A percentile compares a stretch with the other conserved stretches of the same genome.
Conservation (phyloP, 176 grass and related monocot genomes). For the Otatea glauca region DNA sequence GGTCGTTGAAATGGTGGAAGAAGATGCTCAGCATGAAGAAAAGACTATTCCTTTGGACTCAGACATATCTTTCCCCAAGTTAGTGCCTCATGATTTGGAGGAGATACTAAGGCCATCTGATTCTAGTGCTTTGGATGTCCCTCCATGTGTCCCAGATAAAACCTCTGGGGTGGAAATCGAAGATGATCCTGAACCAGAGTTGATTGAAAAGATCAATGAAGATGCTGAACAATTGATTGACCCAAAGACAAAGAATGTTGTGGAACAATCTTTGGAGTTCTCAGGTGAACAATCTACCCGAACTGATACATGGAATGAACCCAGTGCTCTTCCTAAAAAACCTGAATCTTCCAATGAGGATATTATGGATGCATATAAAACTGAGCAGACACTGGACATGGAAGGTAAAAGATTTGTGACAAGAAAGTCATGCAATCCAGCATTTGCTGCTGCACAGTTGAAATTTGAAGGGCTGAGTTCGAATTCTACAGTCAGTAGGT, state of each 20-base stretch:
- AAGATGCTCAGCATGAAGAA: slow-evolving; percentile 31
- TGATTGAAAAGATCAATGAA: slow-evolving; percentile 46
- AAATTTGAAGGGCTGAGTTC: slow-evolving; percentile 86
- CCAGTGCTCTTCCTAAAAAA: slow-evolving; percentile 48
- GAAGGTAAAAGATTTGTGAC: slow-evolving; percentile 52
- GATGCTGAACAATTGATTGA: slow-evolving; percentile 23
- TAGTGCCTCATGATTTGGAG: slow-evolving; percentile 43
- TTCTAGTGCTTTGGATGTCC: slow-evolving; percentile 37
- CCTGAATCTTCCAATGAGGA: slow-evolving; percentile 45
- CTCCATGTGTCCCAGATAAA: slow-evolving; percentile 42
- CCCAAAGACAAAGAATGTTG: slow-evolving; percentile 35
- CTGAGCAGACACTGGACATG: slow-evolving; percentile 51
- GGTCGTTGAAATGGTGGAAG: slow-evolving; percentile 38
- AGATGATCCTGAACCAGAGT: slow-evolving; percentile 47
- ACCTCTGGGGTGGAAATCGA: slow-evolving; percentile 25
- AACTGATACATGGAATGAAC: slow-evolving; percentile 42
- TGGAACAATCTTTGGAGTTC: slow-evolving; percentile 38
- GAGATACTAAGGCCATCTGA: slow-evolving; percentile 36
- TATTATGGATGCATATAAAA: slow-evolving; percentile 32
- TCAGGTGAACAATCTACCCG: slow-evolving; percentile 42
- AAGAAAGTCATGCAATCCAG: slow-evolving; percentile 74
- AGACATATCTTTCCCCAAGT: slow-evolving; percentile 43
- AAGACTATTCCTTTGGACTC: slow-evolving; percentile 43
- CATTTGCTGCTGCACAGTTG: slow-evolving; percentile 87
- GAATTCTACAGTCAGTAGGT: slow-evolving; percentile 56